Evolutionary conservation across 768 basidiomycete genomes (phyloP), one percentile per base, ranked within the genome.

Genomic region (Omphalotus guepiniiformis): DNA sequence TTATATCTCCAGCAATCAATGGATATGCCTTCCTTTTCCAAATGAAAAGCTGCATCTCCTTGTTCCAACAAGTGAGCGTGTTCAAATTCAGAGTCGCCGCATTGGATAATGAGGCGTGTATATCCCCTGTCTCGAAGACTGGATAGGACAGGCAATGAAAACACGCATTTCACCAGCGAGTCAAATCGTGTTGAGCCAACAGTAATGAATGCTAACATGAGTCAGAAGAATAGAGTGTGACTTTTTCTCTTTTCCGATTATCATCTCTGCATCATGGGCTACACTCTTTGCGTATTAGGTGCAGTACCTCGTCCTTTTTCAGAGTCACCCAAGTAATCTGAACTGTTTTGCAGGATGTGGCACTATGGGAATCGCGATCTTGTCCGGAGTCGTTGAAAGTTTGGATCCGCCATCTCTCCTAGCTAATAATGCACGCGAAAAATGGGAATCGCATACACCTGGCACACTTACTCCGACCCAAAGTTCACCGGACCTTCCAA

Each of bases 321-420:
- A 36, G 11, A 21, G 38, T 27, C 52, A 48, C 55, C 28, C 42
- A 45, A 47, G 49, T 46, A 56, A 50, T 53, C 54, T 42, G 42
- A 52, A 47, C 57, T 44, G 48, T 21, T 48, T 52, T 39, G 51
- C 49, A 85, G 96, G 95, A 75, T 98, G 96, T 66, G 96, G 96
- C 48, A 98, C 95, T 9, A 98, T 99, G 96, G 96, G 96, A 48
- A 69, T 97, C 57, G 93, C 96, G 49, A 78, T 99, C 63, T 79
- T 93, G 40, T 94, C 95, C 19, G 96, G 96, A 37, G 88, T 97
- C 34, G 72, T 96, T 42, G 79, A 85, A 53, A 89, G 89, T 59
- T 80, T 97, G 35, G 78, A 92, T 64, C 64, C 56, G 36, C 58
- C 57, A 25, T 57, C 64, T 4, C 63, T 60, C 47, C 52, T 54